Evolutionary conservation across 495 filamentous ascomycete genomes (phyloP).

Genomic region (Podospora australis): DNA sequence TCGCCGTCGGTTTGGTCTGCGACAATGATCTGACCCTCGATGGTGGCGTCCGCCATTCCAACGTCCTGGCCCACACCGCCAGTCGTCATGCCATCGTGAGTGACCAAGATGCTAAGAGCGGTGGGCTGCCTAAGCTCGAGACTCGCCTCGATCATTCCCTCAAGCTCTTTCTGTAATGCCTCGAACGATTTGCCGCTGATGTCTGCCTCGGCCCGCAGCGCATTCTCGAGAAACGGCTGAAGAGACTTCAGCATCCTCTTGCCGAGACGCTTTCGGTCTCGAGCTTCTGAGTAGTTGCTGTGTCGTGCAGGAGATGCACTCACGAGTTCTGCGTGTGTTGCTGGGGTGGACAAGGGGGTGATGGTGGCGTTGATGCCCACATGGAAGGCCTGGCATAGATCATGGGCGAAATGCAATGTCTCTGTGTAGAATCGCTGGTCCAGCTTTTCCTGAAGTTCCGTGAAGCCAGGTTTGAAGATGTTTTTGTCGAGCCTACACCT

Average conservation of each 20-base stretch:
- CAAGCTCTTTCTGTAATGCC: conserved; percentile 63
- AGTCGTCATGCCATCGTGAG: conserved; percentile 19
- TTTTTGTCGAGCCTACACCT: conserved; percentile 64
- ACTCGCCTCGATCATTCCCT: conserved; percentile 60
- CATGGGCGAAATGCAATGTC: conserved; percentile 63
- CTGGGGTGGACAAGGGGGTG: conserved; percentile 14
- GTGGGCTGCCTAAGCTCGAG: conserved; percentile 35
- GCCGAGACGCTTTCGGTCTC: conserved; percentile 56
- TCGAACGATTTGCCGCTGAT: conserved; percentile 63
- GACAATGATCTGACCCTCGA: conserved; percentile 37
- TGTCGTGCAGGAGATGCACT: conserved; percentile 27
- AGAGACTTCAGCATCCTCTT: conserved; percentile 80
- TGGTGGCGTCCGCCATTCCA: conserved; percentile 42
- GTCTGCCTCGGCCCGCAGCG: conserved; percentile 72
- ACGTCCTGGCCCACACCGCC: conserved; percentile 30
- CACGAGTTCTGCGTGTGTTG: conserved; percentile 21
- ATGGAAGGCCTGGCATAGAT: conserved; percentile 64
- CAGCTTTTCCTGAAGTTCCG: conserved; percentile 56
- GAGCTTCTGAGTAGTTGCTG: conserved; percentile 29
- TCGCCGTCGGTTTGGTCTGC: conserved; percentile 23
- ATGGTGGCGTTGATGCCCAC: conserved; percentile 51
- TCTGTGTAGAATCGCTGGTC: conserved; percentile 68
- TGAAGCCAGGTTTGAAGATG: conserved; percentile 60
- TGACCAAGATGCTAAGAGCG: conserved; percentile 14
- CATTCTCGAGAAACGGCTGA: conserved; percentile 68